Evolutionary conservation across 23 red algal species (phyloP), one percentile per base, ranked within the genome.

Genomic region (Gracilaria caudata): DNA sequence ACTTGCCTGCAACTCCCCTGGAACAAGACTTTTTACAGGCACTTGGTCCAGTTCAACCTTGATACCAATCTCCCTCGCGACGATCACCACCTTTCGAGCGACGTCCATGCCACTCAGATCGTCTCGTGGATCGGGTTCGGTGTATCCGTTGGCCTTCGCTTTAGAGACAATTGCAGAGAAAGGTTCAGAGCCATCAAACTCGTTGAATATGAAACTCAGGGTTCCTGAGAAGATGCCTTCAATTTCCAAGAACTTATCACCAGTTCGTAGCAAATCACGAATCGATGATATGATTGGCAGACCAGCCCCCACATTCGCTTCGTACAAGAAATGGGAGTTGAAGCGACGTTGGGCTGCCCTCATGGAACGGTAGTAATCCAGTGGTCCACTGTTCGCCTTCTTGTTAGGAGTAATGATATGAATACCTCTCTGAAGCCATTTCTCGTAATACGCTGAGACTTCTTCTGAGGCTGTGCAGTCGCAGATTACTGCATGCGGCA

Each of bases 261-360:
- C 96, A 4, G 96, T 98, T 5, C 93, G 96, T 53, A 95, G 81
- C 71, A 95, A 86, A 55, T 98, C 96, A 54, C 96, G 89, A 17
- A 98, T 71, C 51, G 96, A 81, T 37, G 96, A 93, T 34, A 98
- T 98, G 37, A 98, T 93, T 37, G 96, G 96, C 40, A 98, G 80
- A 10, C 96, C 96, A 12, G 96, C 96, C 17, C 96, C 96, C 0
- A 98, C 96, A 79, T 98, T 98, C 12, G 96, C 96, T 53, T 98
- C 96, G 41, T 98, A 98, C 29, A 98, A 91, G 82, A 98, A 98
- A 80, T 98, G 96, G 13, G 96, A 84, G 45, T 98, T 98, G 68
- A 80, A 81, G 77, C 82, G 84, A 39, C 87, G 88, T 79, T 93
- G 88, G 23, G 96, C 96, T 26, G 86, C 72, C 25, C 96, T 86